phyloP scores from a whole-genome alignment of 495 filamentous ascomycete genomes.

The Penicillium arizonense region DNA sequence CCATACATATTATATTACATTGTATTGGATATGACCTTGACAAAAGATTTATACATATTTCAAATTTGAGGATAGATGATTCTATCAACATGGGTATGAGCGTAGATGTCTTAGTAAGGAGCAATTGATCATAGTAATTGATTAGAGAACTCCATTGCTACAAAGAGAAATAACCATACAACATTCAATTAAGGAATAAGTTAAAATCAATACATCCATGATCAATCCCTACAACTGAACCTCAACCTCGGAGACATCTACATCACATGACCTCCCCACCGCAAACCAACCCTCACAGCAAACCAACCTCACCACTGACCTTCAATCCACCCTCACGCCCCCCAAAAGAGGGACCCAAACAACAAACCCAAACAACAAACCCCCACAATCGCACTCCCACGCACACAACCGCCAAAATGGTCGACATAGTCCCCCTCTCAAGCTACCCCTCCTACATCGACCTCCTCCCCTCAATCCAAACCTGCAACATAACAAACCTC shows the following conservation, averaged over 20 bases:
- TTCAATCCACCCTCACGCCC: background rate
- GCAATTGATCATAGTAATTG: too few relatives aligned
- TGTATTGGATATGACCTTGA: background rate
- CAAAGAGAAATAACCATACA: too few relatives aligned
- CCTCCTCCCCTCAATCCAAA: slow-evolving; percentile 89
- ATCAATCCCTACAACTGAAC: too few relatives aligned
- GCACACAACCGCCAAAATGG: slow-evolving; percentile 34
- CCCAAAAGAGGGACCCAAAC: background rate
- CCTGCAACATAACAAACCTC: slow-evolving; percentile 97
- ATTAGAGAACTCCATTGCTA: too few relatives aligned
- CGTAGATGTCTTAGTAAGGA: too few relatives aligned
- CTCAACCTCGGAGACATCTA: background rate
- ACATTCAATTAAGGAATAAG: too few relatives aligned
- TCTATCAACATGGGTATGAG: too few relatives aligned
- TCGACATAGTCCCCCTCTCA: slow-evolving; percentile 51
- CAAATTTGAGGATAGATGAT: too few relatives aligned
- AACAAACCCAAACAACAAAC: background rate
- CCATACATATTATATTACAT: slow-evolving; percentile 3
- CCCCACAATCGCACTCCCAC: background rate
- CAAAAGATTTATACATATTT: background rate
- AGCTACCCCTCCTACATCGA: slow-evolving; percentile 52
- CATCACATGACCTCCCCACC: slow-evolving; percentile 18
- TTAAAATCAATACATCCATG: too few relatives aligned
- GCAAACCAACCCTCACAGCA: slow-evolving; percentile 8
- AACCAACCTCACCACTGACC: background rate